Conservation (phyloP, 169 alveolate species). For the Eimeria tenella region DNA sequence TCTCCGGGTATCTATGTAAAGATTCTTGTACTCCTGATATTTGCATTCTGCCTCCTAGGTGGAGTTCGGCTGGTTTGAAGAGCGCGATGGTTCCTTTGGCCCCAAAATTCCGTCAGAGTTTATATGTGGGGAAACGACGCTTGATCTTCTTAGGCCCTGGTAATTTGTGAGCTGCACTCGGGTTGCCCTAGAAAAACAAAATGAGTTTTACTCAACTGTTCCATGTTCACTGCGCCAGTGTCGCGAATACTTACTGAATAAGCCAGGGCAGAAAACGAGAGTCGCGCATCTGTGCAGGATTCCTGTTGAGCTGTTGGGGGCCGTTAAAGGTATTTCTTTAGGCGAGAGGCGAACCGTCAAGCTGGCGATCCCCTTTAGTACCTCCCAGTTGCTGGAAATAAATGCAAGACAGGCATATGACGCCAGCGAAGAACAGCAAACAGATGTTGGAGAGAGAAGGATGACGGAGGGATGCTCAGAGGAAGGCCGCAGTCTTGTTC, state of each 20-base stretch:
- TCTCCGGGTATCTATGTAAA: no score
- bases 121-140: not conserved
- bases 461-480: not conserved
- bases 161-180: not conserved
- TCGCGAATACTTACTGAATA: no score
- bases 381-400: not conserved
- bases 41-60: not conserved
- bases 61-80: slow-evolving; percentile 8
- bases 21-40: no score
- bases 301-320: not conserved
- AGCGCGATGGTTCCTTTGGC: not conserved
- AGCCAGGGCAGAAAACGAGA: no score
- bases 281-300: not conserved
- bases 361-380: not conserved
- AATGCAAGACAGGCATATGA: not conserved
- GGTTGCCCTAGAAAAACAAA: no score
- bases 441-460: not conserved
- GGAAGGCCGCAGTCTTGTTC: not conserved
- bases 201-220: no score
- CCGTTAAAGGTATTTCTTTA: not conserved
- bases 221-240: no score
- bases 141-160: not conserved
- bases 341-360: not conserved
- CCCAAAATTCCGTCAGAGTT: not conserved
- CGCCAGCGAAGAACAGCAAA: not conserved